A percentile compares a stretch with the other conserved stretches of the same genome.
Conservation (phyloP, 345 rosid genomes). For the Anastatica hierochuntica region DNA sequence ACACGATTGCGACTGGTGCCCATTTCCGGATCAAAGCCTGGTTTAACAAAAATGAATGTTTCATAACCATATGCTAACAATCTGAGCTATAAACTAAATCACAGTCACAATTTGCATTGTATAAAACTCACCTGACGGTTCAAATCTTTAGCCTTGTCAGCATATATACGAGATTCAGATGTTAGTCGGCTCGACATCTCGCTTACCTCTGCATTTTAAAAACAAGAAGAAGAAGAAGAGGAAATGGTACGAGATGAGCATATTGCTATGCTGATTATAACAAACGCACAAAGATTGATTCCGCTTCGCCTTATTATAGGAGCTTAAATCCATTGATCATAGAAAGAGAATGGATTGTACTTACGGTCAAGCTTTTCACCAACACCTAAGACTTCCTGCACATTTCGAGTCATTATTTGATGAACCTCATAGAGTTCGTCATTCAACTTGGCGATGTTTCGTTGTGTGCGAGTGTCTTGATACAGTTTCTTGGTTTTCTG, state of each 20-base stretch:
- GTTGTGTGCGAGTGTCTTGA: constrained; percentile 89
- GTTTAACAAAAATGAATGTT: constrained; percentile 9
- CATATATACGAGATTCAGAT: constrained; percentile 89
- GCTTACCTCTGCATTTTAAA: constrained; percentile 76
- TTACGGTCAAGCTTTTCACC: constrained; percentile 99
- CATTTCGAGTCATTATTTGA: constrained; percentile 98
- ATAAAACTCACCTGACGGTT: constrained; percentile 55
- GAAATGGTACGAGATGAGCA: constrained; percentile 9
- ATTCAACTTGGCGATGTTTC: constrained; percentile 89
- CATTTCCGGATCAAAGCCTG: constrained; percentile 95
- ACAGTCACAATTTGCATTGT: neutral
- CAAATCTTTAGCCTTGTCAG: constrained; percentile 96
- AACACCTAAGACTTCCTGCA: constrained; percentile 97
- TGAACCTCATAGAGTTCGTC: constrained; percentile 99
- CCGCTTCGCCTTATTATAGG: neutral
- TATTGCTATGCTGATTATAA: neutral
- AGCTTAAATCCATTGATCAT: neutral
- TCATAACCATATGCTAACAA: constrained; percentile 1
- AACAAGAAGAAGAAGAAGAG: constrained; percentile 2
- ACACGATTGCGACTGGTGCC: constrained; percentile 95
- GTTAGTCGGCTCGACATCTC: constrained; percentile 96
- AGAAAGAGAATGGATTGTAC: constrained; percentile 20
- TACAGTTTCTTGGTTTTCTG: constrained; percentile 96
- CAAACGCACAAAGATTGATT: neutral
- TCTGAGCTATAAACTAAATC: neutral